A percentile compares a stretch with the other conserved stretches of the same genome.
phyloP scores from a whole-genome alignment of 306 rosid genomes.

The Acacia acuminata region DNA sequence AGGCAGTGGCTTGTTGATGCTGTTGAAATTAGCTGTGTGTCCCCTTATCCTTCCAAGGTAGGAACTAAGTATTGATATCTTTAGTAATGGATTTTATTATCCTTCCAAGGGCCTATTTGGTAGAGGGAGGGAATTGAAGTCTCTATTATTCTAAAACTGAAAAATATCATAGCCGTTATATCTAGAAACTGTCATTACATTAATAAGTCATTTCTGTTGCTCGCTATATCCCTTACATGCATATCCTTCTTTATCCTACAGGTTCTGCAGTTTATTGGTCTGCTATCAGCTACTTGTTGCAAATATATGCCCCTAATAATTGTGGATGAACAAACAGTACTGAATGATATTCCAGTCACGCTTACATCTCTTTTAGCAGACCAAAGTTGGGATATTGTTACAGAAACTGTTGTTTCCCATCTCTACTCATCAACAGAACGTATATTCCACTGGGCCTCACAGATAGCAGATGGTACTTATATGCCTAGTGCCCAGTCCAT shows the following conservation, averaged over 20 bases:
- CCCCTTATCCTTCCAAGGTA: conserved; percentile 86
- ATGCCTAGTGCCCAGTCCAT: conserved; percentile 51
- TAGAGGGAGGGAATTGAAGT: no score
- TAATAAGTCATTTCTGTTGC: conserved; percentile 4
- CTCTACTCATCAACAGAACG: conserved; percentile 74
- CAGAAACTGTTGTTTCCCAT: conserved; percentile 54
- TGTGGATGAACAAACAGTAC: conserved; percentile 59
- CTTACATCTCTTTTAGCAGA: conserved; percentile 69
- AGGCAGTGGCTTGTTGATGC: conserved; percentile 87
- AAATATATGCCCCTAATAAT: conserved; percentile 85
- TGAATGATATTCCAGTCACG: conserved; percentile 78
- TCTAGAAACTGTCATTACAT: background rate
- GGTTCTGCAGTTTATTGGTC: conserved; percentile 75
- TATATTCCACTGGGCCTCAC: conserved; percentile 50
- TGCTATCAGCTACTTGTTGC: conserved; percentile 77
- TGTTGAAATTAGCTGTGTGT: conserved; percentile 83
- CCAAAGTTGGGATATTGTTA: conserved; percentile 55
- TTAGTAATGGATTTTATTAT: background rate
- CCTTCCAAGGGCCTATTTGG: no score
- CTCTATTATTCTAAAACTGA: no score
- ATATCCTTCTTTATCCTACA: conserved; percentile 38
- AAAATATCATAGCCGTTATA: background rate
- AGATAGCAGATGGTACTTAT: conserved; percentile 34
- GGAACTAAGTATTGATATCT: conserved; percentile 27
- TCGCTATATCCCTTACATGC: background rate